Percentiles rank a stretch among this genome's conserved stretches.
phyloP scores from a whole-genome alignment of 2,329 filamentous ascomycete genomes.

The Neoarthrinium moseri region DNA sequence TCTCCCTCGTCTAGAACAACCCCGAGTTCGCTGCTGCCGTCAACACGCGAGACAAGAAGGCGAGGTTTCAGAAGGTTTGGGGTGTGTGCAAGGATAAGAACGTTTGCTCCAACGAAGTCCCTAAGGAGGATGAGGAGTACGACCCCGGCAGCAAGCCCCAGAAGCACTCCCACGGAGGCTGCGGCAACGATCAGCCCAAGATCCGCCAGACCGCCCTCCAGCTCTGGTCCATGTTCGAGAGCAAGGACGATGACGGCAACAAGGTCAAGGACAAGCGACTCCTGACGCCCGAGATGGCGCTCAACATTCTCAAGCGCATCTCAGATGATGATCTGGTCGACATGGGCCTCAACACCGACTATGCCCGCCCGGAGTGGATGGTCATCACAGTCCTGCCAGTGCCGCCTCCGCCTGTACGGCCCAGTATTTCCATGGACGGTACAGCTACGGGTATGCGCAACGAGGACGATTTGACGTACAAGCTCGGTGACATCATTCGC shows the following conservation, averaged over 20 bases:
- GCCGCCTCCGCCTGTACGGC: slow-evolving; percentile 90
- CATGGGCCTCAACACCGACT: slow-evolving; percentile 91
- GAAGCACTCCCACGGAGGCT: slow-evolving; percentile 76
- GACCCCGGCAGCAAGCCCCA: slow-evolving; percentile 54
- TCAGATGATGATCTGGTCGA: slow-evolving; percentile 76
- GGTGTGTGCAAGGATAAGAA: slow-evolving; percentile 86
- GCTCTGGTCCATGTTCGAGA: slow-evolving; percentile 74
- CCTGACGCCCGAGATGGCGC: slow-evolving; percentile 80
- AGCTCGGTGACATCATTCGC: slow-evolving; percentile 96
- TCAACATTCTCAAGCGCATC: slow-evolving; percentile 85
- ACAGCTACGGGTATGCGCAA: slow-evolving; percentile 89
- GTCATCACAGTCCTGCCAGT: slow-evolving; percentile 92
- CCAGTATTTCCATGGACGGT: slow-evolving; percentile 95
- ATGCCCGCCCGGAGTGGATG: slow-evolving; percentile 98
- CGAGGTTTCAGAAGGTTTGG: slow-evolving; percentile 92
- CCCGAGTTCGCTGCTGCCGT: slow-evolving; percentile 80
- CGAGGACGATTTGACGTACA: slow-evolving; percentile 99
- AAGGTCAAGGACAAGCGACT: slow-evolving; percentile 75
- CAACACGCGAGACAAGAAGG: slow-evolving; percentile 85
- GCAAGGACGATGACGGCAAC: slow-evolving; percentile 72
- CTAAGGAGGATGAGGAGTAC: slow-evolving; percentile 67
- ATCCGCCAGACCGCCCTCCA: slow-evolving; percentile 86
- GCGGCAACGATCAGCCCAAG: slow-evolving; percentile 85
- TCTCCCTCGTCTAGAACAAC: slow-evolving; percentile 67
- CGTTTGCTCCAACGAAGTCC: slow-evolving; percentile 78